Conservation (phyloP, 2,329 filamentous ascomycete genomes). For the Clonostachys rhizophaga region DNA sequence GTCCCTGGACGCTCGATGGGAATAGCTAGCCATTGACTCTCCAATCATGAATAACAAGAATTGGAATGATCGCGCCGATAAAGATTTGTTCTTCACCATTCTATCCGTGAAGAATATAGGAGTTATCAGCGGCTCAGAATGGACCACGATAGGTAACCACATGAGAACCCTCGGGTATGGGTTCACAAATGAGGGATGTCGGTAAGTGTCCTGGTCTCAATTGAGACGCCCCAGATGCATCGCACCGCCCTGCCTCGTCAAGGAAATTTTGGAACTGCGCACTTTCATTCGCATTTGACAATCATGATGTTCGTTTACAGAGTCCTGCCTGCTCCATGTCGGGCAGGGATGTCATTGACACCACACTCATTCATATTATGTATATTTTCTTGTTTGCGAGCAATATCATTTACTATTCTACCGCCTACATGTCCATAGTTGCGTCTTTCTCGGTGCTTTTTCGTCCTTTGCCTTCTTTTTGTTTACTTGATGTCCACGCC, state of each 20-base stretch:
- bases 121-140: conserved; percentile 58
- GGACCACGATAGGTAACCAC: conserved; percentile 56
- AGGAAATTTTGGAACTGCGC: too few species aligned
- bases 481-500: background rate
- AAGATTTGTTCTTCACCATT: conserved; percentile 60
- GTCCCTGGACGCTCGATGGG: background rate
- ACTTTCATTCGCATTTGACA: background rate
- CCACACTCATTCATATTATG: background rate
- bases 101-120: conserved; percentile 59
- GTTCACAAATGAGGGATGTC: conserved; percentile 61
- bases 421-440: too few species aligned
- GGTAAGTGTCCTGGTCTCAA: conserved; percentile 36
- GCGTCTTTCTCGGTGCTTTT: too few species aligned
- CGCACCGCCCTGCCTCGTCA: too few species aligned
- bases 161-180: conserved; percentile 56
- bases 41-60: conserved; percentile 48
- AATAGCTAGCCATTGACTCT: conserved; percentile 3
- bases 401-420: background rate
- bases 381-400: background rate
- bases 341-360: background rate
- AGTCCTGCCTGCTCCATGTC: background rate
- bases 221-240: conserved; percentile 3
- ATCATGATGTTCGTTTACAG: background rate
- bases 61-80: conserved; percentile 58
- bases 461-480: background rate